Evolutionary conservation across 108 stramenopile species (phyloP), one percentile per base, ranked within the genome.

Genomic region (Phaeodactylum tricornutum): DNA sequence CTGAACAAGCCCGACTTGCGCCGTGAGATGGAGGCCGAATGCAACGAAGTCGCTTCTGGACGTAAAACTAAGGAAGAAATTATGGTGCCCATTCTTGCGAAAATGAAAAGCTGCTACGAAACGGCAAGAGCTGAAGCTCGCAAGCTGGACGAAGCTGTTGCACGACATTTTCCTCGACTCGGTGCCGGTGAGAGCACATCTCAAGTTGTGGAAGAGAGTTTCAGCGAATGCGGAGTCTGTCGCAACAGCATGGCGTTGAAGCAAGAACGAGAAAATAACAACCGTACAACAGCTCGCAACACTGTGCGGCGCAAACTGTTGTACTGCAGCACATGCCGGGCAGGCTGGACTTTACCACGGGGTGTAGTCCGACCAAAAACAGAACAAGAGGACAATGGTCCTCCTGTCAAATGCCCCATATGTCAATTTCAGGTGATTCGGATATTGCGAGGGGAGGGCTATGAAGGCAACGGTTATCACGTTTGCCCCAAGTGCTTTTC

Each of bases 1-100:
- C 67, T 95, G 23, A 95, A 95, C 63, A 86, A 84, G 60, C 93
- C 93, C 4, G 84, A 89, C 61, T 53, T 95, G 46, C 68, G 93
- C 29, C 62, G 88, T 37, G 81, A 88, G 61, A 74, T 77, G 74
- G 83, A 87, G 53, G 61, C 57, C 19, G 84, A 90, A 51, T 90
- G 88, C 69, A 85, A 75, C 50, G 63, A 67, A 15, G 76, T 90
- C 21, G 88, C 88, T 7, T 57, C 55, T 17, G 74, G 79, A 8
- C 67, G 65, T 38, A 92, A 88, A 62, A 69, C 78, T 6, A 87
- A 79, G 62, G 75, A 77, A 17, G 61, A 78, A 26, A 72, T 92
- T 29, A 51, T 92, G 29, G 69, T 52, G 17, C 83, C 76, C 0
- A 66, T 86, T 22, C 51, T 92, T 22, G 56, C 56, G 14, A 87